Evolutionary conservation across 108 stramenopile genomes (phyloP), one percentile per base, ranked within the genome.

Genomic region (Cylindrotheca closterium): DNA sequence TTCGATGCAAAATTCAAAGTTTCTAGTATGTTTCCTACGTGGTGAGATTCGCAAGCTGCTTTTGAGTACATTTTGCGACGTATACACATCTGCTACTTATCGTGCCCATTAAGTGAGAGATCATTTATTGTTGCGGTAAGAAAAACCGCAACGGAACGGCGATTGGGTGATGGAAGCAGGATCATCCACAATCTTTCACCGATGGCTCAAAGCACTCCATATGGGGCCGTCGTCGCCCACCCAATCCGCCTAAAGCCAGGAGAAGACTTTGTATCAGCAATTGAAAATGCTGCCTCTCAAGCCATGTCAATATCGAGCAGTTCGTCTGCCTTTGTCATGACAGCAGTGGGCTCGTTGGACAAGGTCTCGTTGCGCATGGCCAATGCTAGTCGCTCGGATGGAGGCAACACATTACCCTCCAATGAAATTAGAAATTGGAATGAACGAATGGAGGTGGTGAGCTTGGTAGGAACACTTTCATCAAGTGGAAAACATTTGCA

Each of bases 301-400:
- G 67, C 79, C 45, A 60, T 50, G 52, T 7, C 29, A 77, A 45
- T 29, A 55, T 62, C 73, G 60, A 59, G 64, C 8, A 28, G 58
- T 25, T 51, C 65, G 29, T 81, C 85, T 4, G 72, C 72, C 30
- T 87, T 89, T 58, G 60, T 92, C 27, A 46, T 89, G 10, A 80
- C 91, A 5, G 79, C 82, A 4, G 91, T 92, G 3, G 91, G 91
- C 4, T 73, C 70, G 47, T 72, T 92, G 4, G 27, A 80, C 37
- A 53, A 66, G 42, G 82, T 79, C 5, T 81, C 83, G 12, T 56
- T 92, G n/a, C 82, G 91, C 23, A 75, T 92, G 64, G 88, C 91
- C 17, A 86, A 82, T 67, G 80, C 84, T 0, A 61, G 69, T 7
- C 58, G 65, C 19, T 57, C 46, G 64, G 54, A 45, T 31, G 67